Conservation (phyloP, 2,329 filamentous ascomycete genomes). For the Trichophyton verrucosum region DNA sequence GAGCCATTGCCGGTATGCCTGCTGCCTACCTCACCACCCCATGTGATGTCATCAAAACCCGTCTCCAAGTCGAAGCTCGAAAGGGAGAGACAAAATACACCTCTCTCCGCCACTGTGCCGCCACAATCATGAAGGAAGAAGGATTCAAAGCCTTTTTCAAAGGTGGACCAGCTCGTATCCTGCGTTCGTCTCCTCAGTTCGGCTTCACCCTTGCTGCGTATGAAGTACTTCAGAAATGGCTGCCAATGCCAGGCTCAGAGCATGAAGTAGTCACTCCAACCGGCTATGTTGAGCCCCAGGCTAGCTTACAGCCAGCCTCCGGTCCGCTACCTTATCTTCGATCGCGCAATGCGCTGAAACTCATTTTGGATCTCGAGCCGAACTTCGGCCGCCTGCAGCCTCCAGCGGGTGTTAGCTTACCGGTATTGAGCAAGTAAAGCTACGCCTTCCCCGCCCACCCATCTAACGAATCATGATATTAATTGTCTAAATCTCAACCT, state of each 20-base stretch:
- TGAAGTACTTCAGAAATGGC: slow-evolving; percentile 68
- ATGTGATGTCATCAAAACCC: slow-evolving; percentile 98
- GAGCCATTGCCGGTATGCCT: slow-evolving; percentile 87
- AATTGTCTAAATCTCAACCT: background rate
- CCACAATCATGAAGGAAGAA: slow-evolving; percentile 76
- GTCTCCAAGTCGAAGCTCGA: slow-evolving; percentile 89
- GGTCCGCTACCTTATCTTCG: slow-evolving; percentile 54
- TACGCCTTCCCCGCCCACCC: background rate
- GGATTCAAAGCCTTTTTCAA: slow-evolving; percentile 98
- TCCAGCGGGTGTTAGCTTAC: slow-evolving; percentile 25
- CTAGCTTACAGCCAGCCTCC: slow-evolving; percentile 51
- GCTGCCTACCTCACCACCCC: slow-evolving; percentile 92
- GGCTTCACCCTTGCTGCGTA: slow-evolving; percentile 95
- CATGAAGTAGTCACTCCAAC: slow-evolving; percentile 42
- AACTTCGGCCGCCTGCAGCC: slow-evolving; percentile 71
- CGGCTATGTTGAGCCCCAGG: slow-evolving; percentile 51
- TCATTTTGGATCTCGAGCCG: slow-evolving; percentile 86
- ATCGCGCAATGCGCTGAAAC: slow-evolving; percentile 85
- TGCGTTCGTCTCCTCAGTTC: slow-evolving; percentile 93
- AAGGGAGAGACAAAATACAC: slow-evolving; percentile 88
- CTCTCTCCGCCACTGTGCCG: slow-evolving; percentile 71
- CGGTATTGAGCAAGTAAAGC: slow-evolving; percentile 3
- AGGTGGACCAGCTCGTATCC: slow-evolving; percentile 85
- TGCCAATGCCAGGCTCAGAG: slow-evolving; percentile 62
- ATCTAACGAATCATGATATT: slow-evolving; percentile 1